Conservation (phyloP, 2,329 filamentous ascomycete genomes). For the Cladosporium sp. region DNA sequence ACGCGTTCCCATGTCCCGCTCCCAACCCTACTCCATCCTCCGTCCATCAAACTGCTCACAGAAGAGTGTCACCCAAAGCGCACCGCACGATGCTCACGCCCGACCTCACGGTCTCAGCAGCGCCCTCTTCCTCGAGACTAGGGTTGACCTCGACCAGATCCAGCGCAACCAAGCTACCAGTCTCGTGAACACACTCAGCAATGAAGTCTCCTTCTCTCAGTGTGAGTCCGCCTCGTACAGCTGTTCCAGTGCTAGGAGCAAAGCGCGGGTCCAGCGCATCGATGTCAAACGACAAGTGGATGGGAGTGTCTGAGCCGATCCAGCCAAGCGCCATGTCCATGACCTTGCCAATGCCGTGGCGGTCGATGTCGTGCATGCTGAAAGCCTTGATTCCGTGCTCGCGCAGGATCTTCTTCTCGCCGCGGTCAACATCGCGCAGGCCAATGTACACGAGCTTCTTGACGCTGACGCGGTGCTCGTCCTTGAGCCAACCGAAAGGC, state of each 20-base stretch:
- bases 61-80: constrained; percentile 82
- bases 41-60: constrained; percentile 45
- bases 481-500: constrained; percentile 83
- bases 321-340: constrained; percentile 98
- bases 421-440: constrained; percentile 84
- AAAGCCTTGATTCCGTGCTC: constrained; percentile 93
- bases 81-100: constrained; percentile 89
- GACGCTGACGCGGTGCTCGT: constrained; percentile 65
- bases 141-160: constrained; percentile 55
- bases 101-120: constrained; percentile 80
- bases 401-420: constrained; percentile 85
- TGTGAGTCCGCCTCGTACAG: constrained; percentile 87
- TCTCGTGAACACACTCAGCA: constrained; percentile 62
- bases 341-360: constrained; percentile 88
- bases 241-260: constrained; percentile 93
- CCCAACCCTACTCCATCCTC: neutral
- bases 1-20: neutral
- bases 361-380: constrained; percentile 97
- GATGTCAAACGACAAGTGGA: constrained; percentile 95
- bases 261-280: constrained; percentile 94
- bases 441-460: constrained; percentile 97
- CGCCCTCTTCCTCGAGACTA: constrained; percentile 53
- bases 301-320: constrained; percentile 90
- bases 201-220: constrained; percentile 96
- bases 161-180: constrained; percentile 54